Evolutionary conservation across 2,329 filamentous ascomycete species (phyloP).

Genomic region (Venturia oleaginea): DNA sequence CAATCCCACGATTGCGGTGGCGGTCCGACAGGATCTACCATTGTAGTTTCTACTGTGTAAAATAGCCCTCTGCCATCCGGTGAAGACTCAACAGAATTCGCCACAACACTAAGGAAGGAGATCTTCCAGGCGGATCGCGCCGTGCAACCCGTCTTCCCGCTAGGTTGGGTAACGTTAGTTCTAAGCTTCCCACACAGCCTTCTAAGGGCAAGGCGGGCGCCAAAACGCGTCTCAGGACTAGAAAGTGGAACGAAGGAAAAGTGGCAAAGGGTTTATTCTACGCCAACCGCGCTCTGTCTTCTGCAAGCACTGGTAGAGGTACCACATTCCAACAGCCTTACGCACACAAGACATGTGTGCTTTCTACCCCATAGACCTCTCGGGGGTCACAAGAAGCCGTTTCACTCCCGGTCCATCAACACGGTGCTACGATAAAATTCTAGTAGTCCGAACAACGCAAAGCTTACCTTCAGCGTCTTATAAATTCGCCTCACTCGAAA

Average conservation of each 20-base stretch:
- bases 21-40: background rate
- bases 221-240: background rate
- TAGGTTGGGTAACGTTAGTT: background rate
- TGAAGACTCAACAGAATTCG: background rate
- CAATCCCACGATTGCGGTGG: background rate
- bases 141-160: background rate
- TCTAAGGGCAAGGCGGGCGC: background rate
- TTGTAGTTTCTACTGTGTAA: too few relatives aligned
- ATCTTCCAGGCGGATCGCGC: background rate
- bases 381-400: background rate
- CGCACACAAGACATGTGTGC: too few relatives aligned
- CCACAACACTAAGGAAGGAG: background rate
- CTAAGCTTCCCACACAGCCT: background rate
- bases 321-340: too few relatives aligned
- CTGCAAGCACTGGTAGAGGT: too few relatives aligned
- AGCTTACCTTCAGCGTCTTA: too few relatives aligned
- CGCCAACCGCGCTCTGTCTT: background rate
- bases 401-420: background rate
- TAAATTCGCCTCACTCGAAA: too few relatives aligned
- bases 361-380: background rate
- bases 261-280: background rate
- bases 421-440: too few relatives aligned
- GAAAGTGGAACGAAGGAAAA: background rate
- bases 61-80: too few relatives aligned
- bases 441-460: too few relatives aligned